Evolutionary conservation across 2,329 filamentous ascomycete genomes (phyloP), one percentile per base, ranked within the genome.

Genomic region (Colletotrichum spaethianum): DNA sequence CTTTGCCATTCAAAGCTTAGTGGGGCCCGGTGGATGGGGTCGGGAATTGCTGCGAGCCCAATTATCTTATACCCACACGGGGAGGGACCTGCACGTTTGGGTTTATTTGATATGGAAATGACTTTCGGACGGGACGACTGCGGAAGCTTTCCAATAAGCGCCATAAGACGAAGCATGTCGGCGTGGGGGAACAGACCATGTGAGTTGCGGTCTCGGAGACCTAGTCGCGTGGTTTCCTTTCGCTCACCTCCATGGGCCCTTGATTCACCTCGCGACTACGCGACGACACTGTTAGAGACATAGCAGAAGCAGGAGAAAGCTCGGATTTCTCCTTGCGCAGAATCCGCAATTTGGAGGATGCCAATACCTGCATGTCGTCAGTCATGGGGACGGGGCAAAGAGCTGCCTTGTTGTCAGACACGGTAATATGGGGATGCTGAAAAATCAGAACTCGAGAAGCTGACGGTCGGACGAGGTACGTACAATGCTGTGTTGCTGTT

Each of bases 1-100:
- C 75, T 72, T 74, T 67, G 57, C 73, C 73, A 52, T 64, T 56
- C 67, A 26, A 73, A 74, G 73, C 64, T 66, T 74, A 74, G 73
- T 67, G 67, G 70, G 53, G 59, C 26, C 26, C 69, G 28, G 33
- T 38, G 31, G 50, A 68, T 68, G 57, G 68, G 33, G 64, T 55
- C 55, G 50, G 69, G 50, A 68, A 50, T 46, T 69, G 42, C 52
- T 59, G 57, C 57, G 31, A 64, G 59, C n/a, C 65, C 65, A 63
- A 52, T 60, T 69, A 59, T 69, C 59, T 60, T 69, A 63, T 72
- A 46, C 31, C 52, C 69, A 69, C 65, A 53, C 28, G 28, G 31
- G 44, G 52, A 59, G 36, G 52, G 26, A 46, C 36, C 38, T 55
- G 62, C 50, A 50, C 48, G 16, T 23, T 55, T 33, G 44, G 56